Conservation (phyloP, 192 early-diverging fungal genomes). For the Lobulomyces angularis region DNA sequence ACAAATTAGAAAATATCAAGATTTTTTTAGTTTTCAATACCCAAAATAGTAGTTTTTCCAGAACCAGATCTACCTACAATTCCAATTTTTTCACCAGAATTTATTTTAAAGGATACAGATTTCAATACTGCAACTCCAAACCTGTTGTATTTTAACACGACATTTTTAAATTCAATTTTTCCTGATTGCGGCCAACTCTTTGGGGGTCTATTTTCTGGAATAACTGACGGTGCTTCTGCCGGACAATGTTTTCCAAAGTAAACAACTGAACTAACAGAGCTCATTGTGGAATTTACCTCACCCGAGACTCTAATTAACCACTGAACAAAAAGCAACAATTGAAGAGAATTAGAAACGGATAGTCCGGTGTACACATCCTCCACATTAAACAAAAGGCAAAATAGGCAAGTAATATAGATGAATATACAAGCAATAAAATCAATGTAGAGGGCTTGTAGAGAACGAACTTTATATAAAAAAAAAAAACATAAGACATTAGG, state of each 20-base stretch:
- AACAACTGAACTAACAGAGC: constrained; percentile 41
- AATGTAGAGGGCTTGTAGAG: constrained; percentile 48
- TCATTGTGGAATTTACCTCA: constrained; percentile 49
- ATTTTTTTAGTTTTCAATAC: background rate
- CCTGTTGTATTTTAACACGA: constrained; percentile 39
- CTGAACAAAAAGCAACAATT: constrained; percentile 55
- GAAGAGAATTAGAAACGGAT: constrained; percentile 51
- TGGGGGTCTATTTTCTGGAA: constrained; percentile 7
- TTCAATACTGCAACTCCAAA: constrained; percentile 46
- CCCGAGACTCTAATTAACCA: constrained; percentile 42
- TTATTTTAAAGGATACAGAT: constrained; percentile 18
- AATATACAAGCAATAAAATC: constrained; percentile 51
- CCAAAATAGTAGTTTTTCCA: constrained; percentile 1
- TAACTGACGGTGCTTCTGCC: constrained; percentile 8
- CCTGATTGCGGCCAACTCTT: constrained; percentile 16
- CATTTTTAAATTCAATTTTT: constrained; percentile 45
- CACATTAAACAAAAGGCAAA: constrained; percentile 22
- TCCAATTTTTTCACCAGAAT: constrained; percentile 30
- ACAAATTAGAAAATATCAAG: constrained; percentile 2
- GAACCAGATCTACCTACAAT: constrained; percentile 26
- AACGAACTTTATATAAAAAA: constrained; percentile 19
- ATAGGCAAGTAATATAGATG: constrained; percentile 48
- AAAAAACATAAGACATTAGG: background rate
- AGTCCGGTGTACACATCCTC: constrained; percentile 29
- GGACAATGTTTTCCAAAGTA: constrained; percentile 34